Percentiles rank a stretch among this genome's conserved stretches.
Conservation (phyloP, 768 basidiomycete species). For the Piloderma croceum region DNA sequence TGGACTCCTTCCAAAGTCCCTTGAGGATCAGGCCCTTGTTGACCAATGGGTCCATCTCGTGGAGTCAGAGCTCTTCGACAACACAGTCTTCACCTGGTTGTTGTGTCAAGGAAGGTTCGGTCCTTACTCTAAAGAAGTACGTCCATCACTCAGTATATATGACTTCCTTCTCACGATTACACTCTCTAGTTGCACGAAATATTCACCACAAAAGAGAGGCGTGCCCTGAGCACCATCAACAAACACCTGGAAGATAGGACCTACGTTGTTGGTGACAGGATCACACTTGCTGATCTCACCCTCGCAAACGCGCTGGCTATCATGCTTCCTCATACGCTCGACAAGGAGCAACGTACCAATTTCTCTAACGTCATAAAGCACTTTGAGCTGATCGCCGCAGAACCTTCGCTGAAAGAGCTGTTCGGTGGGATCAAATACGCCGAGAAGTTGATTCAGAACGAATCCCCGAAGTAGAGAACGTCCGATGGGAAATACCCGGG, state of each 20-base stretch:
- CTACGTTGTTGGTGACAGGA: slow-evolving; percentile 89
- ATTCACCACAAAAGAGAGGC: slow-evolving; percentile 47
- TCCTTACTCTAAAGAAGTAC: slow-evolving; percentile 83
- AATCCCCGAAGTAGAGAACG: too few relatives aligned
- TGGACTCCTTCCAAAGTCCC: slow-evolving; percentile 62
- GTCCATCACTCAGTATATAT: slow-evolving; percentile 16
- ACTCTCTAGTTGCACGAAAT: slow-evolving; percentile 50
- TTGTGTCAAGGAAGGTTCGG: slow-evolving; percentile 44
- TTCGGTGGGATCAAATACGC: slow-evolving; percentile 54
- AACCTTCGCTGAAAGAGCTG: slow-evolving; percentile 65
- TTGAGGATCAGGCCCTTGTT: slow-evolving; percentile 65
- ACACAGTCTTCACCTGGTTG: slow-evolving; percentile 31
- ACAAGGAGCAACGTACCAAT: slow-evolving; percentile 58
- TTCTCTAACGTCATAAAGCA: slow-evolving; percentile 77
- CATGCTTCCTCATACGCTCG: slow-evolving; percentile 51
- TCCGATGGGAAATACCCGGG: too few relatives aligned
- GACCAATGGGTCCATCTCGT: slow-evolving; percentile 82
- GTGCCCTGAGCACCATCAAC: slow-evolving; percentile 65
- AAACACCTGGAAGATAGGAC: slow-evolving; percentile 70
- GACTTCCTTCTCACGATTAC: not conserved
- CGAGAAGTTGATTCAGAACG: slow-evolving; percentile 68
- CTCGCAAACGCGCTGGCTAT: slow-evolving; percentile 56
- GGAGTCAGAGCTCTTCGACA: slow-evolving; percentile 54
- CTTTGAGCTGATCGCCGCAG: slow-evolving; percentile 83
- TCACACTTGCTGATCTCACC: slow-evolving; percentile 86